phyloP scores from a whole-genome alignment of 2,329 filamentous ascomycete genomes.

The Botrytis paeoniae region DNA sequence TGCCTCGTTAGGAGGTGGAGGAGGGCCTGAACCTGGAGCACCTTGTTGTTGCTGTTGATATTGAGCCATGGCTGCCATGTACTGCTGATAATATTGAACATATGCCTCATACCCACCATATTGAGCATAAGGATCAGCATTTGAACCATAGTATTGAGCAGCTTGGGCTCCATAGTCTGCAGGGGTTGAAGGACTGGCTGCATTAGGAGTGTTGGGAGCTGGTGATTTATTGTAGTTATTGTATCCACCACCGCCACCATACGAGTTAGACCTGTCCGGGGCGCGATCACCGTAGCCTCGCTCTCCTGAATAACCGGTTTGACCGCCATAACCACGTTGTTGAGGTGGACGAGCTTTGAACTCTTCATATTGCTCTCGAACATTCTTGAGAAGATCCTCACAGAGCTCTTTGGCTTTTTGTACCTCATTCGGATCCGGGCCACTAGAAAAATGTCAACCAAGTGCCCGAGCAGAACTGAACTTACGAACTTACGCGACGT shows the following conservation, averaged over 20 bases:
- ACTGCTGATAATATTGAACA: constrained; percentile 71
- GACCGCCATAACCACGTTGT: constrained; percentile 54
- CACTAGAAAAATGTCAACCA: constrained; percentile 49
- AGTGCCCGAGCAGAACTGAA: not conserved
- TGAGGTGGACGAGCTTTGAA: constrained; percentile 79
- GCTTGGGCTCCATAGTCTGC: constrained; percentile 78
- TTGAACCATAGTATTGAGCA: constrained; percentile 70
- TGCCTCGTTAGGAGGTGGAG: constrained; percentile 52
- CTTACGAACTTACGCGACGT: constrained; percentile 72
- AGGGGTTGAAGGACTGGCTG: constrained; percentile 45
- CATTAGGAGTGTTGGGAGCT: constrained; percentile 36
- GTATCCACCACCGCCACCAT: constrained; percentile 41
- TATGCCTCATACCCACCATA: constrained; percentile 85
- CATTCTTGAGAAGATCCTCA: constrained; percentile 80
- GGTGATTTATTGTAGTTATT: constrained; percentile 38
- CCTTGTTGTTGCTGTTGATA: constrained; percentile 44
- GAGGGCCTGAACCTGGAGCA: constrained; percentile 45
- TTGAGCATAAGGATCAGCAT: constrained; percentile 78
- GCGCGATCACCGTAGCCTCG: constrained; percentile 53
- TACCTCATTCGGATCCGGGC: constrained; percentile 83
- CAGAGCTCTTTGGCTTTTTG: constrained; percentile 84
- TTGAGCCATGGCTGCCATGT: constrained; percentile 56
- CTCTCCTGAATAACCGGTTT: constrained; percentile 44
- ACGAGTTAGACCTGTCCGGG: constrained; percentile 44
- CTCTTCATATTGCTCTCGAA: constrained; percentile 83